phyloP scores from a whole-genome alignment of 2,329 filamentous ascomycete species.

The Penicillium vulpinum region DNA sequence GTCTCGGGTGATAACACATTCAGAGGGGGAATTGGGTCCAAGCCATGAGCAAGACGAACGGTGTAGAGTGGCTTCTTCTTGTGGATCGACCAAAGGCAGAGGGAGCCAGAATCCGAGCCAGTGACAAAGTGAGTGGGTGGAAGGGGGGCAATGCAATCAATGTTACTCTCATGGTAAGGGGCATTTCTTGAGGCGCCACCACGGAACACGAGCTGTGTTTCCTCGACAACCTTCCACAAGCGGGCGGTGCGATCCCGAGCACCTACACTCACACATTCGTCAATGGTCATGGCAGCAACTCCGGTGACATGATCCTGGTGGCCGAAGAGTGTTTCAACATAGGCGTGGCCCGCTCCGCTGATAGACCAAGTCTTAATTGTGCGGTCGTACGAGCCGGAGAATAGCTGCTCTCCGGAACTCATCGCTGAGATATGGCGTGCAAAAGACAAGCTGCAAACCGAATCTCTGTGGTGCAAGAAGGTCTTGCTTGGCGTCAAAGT shows the following conservation, averaged over 20 bases:
- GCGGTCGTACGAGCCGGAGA: conserved; percentile 84
- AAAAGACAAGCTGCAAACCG: conserved; percentile 82
- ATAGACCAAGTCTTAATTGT: conserved; percentile 96
- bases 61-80: conserved; percentile 94
- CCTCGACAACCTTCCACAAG: conserved; percentile 94
- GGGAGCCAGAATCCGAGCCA: conserved; percentile 83
- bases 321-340: conserved; percentile 92
- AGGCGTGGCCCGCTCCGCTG: conserved; percentile 74
- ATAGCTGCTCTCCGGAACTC: conserved; percentile 73
- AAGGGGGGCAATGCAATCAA: conserved; percentile 91
- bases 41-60: conserved; percentile 76
- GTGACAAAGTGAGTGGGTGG: conserved; percentile 89
- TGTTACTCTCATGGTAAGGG: conserved; percentile 71
- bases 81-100: conserved; percentile 83
- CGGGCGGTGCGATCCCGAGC: conserved; percentile 87
- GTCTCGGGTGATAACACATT: conserved; percentile 74
- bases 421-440: conserved; percentile 66
- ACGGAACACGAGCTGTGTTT: conserved; percentile 92
- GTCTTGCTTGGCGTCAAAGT: conserved; percentile 76
- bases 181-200: conserved; percentile 62
- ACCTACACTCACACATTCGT: conserved; percentile 88
- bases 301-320: conserved; percentile 90
- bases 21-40: conserved; percentile 69
- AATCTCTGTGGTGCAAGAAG: conserved; percentile 88
- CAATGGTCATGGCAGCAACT: conserved; percentile 77